phyloP scores from a whole-genome alignment of 352 stramenopile genomes.

The Phytophthora syringae region DNA sequence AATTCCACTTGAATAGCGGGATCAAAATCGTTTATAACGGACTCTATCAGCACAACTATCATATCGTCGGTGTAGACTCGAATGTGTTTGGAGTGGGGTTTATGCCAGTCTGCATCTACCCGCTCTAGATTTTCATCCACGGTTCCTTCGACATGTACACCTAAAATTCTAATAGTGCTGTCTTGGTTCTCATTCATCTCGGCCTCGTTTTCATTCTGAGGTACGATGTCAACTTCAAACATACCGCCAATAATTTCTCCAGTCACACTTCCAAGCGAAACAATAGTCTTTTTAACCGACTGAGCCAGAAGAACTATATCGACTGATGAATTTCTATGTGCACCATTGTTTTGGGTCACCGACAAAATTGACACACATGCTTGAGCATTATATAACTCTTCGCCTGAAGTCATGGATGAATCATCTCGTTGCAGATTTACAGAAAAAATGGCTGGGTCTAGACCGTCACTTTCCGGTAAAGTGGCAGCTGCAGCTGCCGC shows the following conservation, averaged over 20 bases:
- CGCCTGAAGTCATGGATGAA: not conserved
- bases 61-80: slow-evolving; percentile 20
- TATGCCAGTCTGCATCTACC: slow-evolving; percentile 22
- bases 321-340: not conserved
- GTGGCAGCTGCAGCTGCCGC: not conserved
- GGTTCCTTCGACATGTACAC: slow-evolving; percentile 17
- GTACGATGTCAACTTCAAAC: slow-evolving; percentile 18
- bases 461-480: slow-evolving; percentile 1
- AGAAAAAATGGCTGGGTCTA: slow-evolving; percentile 11
- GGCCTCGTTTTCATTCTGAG: not conserved
- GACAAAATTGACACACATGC: slow-evolving; percentile 11
- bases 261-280: slow-evolving; percentile 22
- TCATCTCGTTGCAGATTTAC: slow-evolving; percentile 1
- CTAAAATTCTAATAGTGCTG: slow-evolving; percentile 15
- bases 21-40: slow-evolving; percentile 11
- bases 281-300: not conserved
- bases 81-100: slow-evolving; percentile 18
- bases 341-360: slow-evolving; percentile 6
- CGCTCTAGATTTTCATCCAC: slow-evolving; percentile 9
- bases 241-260: slow-evolving; percentile 14
- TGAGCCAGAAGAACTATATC: slow-evolving; percentile 9
- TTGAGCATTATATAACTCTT: not conserved
- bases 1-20: slow-evolving; percentile 25
- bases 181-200: not conserved
- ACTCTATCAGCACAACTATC: slow-evolving; percentile 21